Evolutionary conservation across 345 rosid genomes (phyloP).

Genomic region (Lenwebbia sp.): DNA sequence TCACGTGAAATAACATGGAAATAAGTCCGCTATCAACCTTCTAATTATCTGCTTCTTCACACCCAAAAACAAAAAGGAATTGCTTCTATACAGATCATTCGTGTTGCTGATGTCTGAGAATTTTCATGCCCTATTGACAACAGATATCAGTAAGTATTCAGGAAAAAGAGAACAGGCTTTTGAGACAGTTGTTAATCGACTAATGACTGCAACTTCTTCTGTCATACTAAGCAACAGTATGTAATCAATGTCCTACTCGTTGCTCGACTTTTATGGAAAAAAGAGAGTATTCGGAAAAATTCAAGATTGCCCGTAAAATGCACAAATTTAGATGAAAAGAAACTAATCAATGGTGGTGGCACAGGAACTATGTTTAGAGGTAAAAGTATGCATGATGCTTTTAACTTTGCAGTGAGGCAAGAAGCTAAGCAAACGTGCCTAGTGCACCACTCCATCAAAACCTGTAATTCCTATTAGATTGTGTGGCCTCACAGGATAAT

Average conservation of each 20-base stretch:
- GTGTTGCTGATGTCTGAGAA: background rate
- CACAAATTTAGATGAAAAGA: background rate
- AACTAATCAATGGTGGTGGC: background rate
- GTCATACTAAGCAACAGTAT: background rate
- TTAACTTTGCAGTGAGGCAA: background rate
- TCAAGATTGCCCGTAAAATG: background rate
- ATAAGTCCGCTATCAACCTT: background rate
- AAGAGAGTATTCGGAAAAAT: no score
- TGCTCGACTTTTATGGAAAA: background rate
- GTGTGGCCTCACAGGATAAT: background rate
- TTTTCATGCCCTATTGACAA: background rate
- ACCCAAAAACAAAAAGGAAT: background rate
- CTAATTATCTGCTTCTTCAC: background rate
- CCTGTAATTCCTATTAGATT: background rate
- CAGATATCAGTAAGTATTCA: background rate
- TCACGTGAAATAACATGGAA: background rate
- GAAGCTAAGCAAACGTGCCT: background rate
- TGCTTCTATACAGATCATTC: background rate
- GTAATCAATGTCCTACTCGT: background rate
- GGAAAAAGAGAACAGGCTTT: background rate
- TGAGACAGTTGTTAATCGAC: background rate
- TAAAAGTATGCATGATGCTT: background rate
- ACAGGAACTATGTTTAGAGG: background rate
- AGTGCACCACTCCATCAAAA: background rate
- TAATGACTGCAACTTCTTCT: accelerated